Conservation (phyloP, 2,329 filamentous ascomycete species). For the Didymellaceae sp. region DNA sequence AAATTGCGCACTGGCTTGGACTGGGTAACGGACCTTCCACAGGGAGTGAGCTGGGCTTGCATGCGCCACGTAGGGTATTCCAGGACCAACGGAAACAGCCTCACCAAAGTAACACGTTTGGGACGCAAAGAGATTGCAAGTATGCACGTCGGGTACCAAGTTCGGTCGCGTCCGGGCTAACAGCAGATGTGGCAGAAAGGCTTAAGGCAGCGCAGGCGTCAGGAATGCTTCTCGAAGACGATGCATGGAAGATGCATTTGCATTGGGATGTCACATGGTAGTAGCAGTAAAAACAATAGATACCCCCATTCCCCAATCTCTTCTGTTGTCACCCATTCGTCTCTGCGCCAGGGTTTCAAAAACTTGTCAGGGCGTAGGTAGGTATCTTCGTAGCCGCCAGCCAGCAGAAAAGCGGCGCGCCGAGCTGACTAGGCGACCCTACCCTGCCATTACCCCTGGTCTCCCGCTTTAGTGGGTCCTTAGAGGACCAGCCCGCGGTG, state of each 20-base stretch:
- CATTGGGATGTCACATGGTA: constrained; percentile 5
- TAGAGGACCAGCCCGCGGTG: not conserved
- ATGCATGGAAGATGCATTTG: not conserved
- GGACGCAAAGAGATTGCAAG: not conserved
- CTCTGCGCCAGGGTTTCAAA: no score
- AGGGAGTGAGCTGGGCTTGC: no score
- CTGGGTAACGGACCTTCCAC: no score
- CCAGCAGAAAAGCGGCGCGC: constrained; percentile 3
- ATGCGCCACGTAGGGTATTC: no score
- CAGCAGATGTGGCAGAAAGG: not conserved
- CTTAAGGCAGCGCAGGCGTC: not conserved
- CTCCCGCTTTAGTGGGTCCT: constrained; percentile 12
- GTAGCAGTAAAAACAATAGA: constrained; percentile 5
- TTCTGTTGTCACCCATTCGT: no score
- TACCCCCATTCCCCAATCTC: not conserved
- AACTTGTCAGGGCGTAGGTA: no score
- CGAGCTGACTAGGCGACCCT: not conserved
- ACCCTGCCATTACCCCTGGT: constrained; percentile 6
- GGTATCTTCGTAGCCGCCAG: no score
- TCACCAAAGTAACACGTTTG: no score
- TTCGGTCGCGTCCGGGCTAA: not conserved
- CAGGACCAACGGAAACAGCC: no score
- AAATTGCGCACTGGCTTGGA: no score
- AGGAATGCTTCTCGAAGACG: constrained; percentile 12
- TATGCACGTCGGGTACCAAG: no score